These are phyloP conservation scores for Saksenaea oblongispora DNA, from an alignment of 371 early-diverging fungal species.

Conservation along the genomic window DNA sequence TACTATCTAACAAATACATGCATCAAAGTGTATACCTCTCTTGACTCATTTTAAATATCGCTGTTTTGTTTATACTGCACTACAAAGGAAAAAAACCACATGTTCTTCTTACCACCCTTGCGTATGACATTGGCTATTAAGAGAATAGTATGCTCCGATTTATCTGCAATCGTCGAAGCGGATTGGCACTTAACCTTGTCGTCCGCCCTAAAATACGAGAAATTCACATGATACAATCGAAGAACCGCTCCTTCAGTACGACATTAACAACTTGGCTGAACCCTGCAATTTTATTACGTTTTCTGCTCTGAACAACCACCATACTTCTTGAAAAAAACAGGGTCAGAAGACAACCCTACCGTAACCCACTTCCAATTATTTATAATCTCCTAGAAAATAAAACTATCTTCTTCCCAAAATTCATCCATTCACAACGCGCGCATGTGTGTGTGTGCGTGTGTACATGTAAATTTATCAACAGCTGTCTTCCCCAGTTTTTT, in stretches of 20 bases:
- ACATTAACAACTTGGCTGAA: slow-evolving; percentile 3
- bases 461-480: background rate
- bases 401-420: background rate
- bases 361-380: background rate
- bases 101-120: too few relatives aligned
- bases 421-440: background rate
- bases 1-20: too few relatives aligned
- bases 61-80: too few relatives aligned
- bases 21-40: too few relatives aligned
- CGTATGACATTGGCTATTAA: background rate
- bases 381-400: background rate
- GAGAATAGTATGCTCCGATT: background rate
- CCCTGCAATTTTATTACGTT: background rate
- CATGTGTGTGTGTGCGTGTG: background rate
- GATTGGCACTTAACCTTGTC: too few relatives aligned
- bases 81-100: too few relatives aligned
- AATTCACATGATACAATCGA: background rate
- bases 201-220: background rate
- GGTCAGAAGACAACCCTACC: too few relatives aligned
- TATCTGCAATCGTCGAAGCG: background rate
- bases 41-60: too few relatives aligned
- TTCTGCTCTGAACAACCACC: too few relatives aligned
- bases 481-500: background rate
- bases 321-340: too few relatives aligned
- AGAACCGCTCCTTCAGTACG: background rate